Conservation (phyloP, 2,329 filamentous ascomycete genomes). For the Cladophialophora carrionii region DNA sequence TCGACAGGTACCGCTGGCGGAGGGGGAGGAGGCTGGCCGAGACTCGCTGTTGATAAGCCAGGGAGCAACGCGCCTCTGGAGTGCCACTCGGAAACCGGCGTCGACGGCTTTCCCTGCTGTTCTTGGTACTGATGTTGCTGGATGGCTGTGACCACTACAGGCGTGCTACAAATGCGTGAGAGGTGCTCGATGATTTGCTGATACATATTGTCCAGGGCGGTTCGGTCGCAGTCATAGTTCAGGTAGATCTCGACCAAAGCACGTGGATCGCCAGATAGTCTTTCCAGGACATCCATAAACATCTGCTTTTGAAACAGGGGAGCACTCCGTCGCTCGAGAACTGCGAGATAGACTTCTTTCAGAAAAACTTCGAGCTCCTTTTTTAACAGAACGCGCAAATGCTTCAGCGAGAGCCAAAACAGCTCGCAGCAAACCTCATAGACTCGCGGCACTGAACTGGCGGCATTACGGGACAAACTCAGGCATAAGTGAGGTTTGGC, state of each 20-base stretch:
- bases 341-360: slow-evolving; percentile 93
- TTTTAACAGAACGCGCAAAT: slow-evolving; percentile 92
- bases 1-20: slow-evolving; percentile 72
- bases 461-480: slow-evolving; percentile 90
- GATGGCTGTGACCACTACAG: slow-evolving; percentile 71
- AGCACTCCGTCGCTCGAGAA: slow-evolving; percentile 83
- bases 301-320: slow-evolving; percentile 90
- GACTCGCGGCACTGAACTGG: slow-evolving; percentile 86
- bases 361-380: slow-evolving; percentile 98
- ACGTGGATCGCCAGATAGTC: slow-evolving; percentile 81
- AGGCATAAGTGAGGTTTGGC: slow-evolving; percentile 97
- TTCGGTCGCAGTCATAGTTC: slow-evolving; percentile 96
- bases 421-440: slow-evolving; percentile 97
- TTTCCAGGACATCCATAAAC: slow-evolving; percentile 81
- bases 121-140: slow-evolving; percentile 90
- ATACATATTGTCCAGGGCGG: slow-evolving; percentile 92
- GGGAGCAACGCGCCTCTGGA: slow-evolving; percentile 82
- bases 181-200: slow-evolving; percentile 92
- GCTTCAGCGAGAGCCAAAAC: slow-evolving; percentile 96
- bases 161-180: slow-evolving; percentile 79
- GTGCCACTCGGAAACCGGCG: slow-evolving; percentile 76
- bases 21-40: slow-evolving; percentile 57
- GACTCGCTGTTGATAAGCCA: slow-evolving; percentile 77
- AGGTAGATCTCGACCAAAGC: slow-evolving; percentile 93
- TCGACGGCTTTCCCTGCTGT: slow-evolving; percentile 64